phyloP scores from a whole-genome alignment of 2,329 filamentous ascomycete species.

The Trichothecium sympodiale region DNA sequence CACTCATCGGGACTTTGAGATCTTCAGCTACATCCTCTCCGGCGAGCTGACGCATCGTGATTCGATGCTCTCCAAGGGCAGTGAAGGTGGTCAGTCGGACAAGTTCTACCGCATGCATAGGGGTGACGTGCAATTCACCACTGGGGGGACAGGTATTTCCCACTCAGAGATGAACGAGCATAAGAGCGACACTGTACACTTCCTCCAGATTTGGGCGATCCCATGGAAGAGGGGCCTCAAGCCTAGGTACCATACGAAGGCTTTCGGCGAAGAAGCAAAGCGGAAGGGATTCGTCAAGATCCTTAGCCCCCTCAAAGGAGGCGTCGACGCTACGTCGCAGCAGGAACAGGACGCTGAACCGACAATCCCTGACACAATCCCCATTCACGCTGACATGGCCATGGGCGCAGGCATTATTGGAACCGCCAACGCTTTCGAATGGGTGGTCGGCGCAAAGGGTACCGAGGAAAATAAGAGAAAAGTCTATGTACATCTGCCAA shows the following conservation, averaged over 20 bases:
- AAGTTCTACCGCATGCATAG: conserved; percentile 61
- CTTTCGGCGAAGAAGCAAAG: conserved; percentile 65
- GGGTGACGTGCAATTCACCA: conserved; percentile 84
- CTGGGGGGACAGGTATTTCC: conserved; percentile 69
- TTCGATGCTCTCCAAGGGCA: conserved; percentile 64
- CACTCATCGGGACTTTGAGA: conserved; percentile 77
- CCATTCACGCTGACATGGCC: conserved; percentile 72
- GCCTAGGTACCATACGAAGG: conserved; percentile 66
- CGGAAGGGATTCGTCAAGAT: conserved; percentile 60
- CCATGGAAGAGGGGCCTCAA: conserved; percentile 64
- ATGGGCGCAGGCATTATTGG: conserved; percentile 70
- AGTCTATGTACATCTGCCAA: conserved; percentile 70
- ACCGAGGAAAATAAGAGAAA: conserved; percentile 49
- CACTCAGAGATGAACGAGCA: conserved; percentile 80
- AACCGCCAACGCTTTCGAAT: conserved; percentile 52
- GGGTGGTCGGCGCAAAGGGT: conserved; percentile 54
- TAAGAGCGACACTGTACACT: conserved; percentile 59
- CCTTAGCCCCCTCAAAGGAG: conserved; percentile 61
- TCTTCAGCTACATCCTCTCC: conserved; percentile 78
- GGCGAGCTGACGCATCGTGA: conserved; percentile 84
- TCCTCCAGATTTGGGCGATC: conserved; percentile 80
- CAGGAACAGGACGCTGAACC: conserved; percentile 57
- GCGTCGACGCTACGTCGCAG: conserved; percentile 46
- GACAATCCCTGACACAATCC: conserved; percentile 55
- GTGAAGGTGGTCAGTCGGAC: conserved; percentile 46